These are phyloP conservation scores for Jatropha podagrica DNA, from an alignment of 441 rosid genomes.

Conservation along the genomic window DNA sequence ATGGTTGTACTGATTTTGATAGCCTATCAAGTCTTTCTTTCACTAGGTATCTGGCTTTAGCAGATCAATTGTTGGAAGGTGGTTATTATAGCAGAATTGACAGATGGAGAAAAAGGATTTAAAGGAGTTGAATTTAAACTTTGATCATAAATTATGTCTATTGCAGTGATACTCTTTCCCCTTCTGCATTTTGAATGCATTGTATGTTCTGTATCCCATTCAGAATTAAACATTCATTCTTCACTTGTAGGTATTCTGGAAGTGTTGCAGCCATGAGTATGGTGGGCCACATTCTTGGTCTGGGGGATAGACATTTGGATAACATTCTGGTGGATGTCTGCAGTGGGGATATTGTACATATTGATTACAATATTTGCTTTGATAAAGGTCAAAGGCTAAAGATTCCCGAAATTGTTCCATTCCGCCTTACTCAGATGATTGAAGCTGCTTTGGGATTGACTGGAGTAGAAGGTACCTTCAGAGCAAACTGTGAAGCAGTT, in stretches of 20 bases:
- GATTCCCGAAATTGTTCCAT: constrained; percentile 97
- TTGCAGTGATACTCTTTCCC: background rate
- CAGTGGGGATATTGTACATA: constrained; percentile 96
- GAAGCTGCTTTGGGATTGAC: constrained; percentile 95
- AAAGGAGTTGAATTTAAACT: constrained; percentile 1
- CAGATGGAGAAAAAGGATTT: background rate
- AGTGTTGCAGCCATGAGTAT: constrained; percentile 99
- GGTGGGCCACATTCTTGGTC: constrained; percentile 95
- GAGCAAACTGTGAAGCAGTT: constrained; percentile 93
- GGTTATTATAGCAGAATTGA: background rate
- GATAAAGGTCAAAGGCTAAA: constrained; percentile 95
- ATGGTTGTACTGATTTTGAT: background rate
- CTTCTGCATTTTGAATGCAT: background rate
- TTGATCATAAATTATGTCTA: constrained; percentile 2
- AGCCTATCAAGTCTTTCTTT: constrained; percentile 1
- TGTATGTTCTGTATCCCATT: background rate
- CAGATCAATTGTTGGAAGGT: background rate
- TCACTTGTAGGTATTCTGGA: constrained; percentile 78
- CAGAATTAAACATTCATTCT: constrained; percentile 20
- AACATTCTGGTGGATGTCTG: constrained; percentile 95
- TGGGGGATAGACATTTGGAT: constrained; percentile 98
- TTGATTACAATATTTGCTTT: constrained; percentile 97
- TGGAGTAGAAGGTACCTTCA: constrained; percentile 89
- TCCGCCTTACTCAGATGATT: constrained; percentile 92
- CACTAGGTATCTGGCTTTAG: constrained; percentile 11